These are phyloP conservation scores for Hortiboletus campestris DNA, from an alignment of 768 basidiomycete species.

Conservation along the genomic window DNA sequence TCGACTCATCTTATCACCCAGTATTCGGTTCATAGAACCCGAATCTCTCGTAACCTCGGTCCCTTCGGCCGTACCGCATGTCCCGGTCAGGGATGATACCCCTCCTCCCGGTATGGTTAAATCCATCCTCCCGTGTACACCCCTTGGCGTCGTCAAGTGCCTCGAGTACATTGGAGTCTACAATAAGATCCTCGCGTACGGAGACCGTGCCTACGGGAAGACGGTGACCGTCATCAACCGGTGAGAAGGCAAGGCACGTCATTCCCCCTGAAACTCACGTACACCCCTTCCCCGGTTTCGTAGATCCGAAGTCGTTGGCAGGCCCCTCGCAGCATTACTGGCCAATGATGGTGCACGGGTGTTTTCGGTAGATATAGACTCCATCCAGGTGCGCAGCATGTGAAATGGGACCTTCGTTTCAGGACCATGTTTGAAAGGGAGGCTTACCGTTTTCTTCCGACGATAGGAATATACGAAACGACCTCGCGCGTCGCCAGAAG, in stretches of 20 bases:
- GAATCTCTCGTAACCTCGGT: constrained; percentile 56
- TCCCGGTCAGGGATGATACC: constrained; percentile 47
- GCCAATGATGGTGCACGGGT: constrained; percentile 97
- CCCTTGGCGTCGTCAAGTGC: constrained; percentile 93
- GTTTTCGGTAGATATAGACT: constrained; percentile 93
- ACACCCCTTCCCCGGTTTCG: neutral
- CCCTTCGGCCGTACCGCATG: constrained; percentile 29
- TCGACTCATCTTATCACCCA: constrained; percentile 31
- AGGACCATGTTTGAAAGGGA: neutral
- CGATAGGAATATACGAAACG: constrained; percentile 89
- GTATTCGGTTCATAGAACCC: constrained; percentile 91
- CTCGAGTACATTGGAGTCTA: constrained; percentile 91
- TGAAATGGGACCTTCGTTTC: neutral
- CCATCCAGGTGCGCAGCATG: constrained; percentile 61
- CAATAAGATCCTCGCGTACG: constrained; percentile 88
- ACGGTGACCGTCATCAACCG: constrained; percentile 94
- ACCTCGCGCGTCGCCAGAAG: constrained; percentile 46
- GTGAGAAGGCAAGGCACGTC: constrained; percentile 36
- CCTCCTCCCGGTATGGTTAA: constrained; percentile 88
- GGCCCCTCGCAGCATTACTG: constrained; percentile 92
- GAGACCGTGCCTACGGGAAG: constrained; percentile 91
- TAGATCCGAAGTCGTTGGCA: constrained; percentile 95
- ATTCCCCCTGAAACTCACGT: neutral
- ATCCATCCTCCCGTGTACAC: constrained; percentile 96
- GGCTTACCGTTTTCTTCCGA: neutral